phyloP scores from a whole-genome alignment of 352 stramenopile species.

The Phytophthora macrochlamydospora region DNA sequence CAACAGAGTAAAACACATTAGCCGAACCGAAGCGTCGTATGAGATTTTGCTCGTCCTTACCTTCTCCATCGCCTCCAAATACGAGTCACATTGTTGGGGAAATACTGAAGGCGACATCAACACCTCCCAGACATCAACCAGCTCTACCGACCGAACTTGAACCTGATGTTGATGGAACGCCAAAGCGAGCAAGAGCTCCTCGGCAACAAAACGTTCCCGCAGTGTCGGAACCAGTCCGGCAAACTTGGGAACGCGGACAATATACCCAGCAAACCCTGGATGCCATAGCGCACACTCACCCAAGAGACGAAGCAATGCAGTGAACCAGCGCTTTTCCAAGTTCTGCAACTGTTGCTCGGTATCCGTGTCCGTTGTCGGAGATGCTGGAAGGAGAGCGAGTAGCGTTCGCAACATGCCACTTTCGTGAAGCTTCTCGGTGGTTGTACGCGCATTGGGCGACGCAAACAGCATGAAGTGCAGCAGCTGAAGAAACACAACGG shows the following conservation, averaged over 20 bases:
- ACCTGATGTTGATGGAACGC: conserved; percentile 49
- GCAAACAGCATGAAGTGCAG: conserved; percentile 51
- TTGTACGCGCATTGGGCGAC: conserved; percentile 26
- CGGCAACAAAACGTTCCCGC: conserved; percentile 31
- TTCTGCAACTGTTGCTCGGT: conserved; percentile 5
- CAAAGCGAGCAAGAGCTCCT: conserved; percentile 43
- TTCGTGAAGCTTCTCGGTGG: conserved; percentile 44
- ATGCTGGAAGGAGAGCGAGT: conserved; percentile 42
- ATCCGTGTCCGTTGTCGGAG: not conserved
- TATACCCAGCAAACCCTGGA: conserved; percentile 43
- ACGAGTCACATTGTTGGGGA: conserved; percentile 30
- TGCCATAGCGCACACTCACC: conserved; percentile 61
- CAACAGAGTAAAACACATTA: conserved; percentile 4
- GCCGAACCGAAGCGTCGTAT: not conserved
- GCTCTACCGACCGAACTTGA: not conserved
- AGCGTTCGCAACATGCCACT: conserved; percentile 53
- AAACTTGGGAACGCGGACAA: conserved; percentile 48
- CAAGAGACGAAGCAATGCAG: conserved; percentile 52
- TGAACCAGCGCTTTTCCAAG: conserved; percentile 34
- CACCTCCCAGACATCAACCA: conserved; percentile 31
- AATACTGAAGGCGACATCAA: conserved; percentile 37
- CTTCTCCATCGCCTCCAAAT: conserved; percentile 48
- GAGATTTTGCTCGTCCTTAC: conserved; percentile 9
- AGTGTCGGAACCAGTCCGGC: conserved; percentile 32
- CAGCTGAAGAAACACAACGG: conserved; percentile 54